A percentile compares a stretch with the other conserved stretches of the same genome.
phyloP scores from a whole-genome alignment of 2,329 filamentous ascomycete species.

The Emergomyces orientalis region DNA sequence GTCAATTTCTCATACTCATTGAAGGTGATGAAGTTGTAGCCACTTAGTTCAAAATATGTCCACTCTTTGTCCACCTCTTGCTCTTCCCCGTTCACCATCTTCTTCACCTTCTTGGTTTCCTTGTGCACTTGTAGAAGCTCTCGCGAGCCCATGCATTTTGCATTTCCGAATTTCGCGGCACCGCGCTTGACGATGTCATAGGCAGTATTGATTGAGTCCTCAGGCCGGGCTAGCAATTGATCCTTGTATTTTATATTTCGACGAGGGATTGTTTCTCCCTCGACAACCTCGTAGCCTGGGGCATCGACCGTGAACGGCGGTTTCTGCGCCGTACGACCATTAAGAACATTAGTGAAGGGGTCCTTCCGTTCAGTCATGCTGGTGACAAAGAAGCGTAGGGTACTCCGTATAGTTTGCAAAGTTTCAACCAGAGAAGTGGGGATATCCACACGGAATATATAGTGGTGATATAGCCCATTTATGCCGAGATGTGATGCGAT shows the following conservation, averaged over 20 bases:
- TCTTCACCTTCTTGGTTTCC: conserved; percentile 82
- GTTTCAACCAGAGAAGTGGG: not conserved
- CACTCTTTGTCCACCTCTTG: conserved; percentile 79
- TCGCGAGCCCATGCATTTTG: conserved; percentile 59
- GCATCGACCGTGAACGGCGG: conserved; percentile 56
- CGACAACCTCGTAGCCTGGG: conserved; percentile 55
- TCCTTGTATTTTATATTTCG: conserved; percentile 63
- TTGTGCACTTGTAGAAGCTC: conserved; percentile 66
- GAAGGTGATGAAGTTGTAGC: conserved; percentile 68
- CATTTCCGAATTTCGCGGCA: conserved; percentile 52
- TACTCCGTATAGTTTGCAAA: not conserved
- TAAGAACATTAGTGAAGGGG: not conserved
- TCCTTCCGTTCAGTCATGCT: not conserved
- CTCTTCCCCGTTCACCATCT: conserved; percentile 71
- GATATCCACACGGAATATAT: not conserved
- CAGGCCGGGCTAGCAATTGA: conserved; percentile 55
- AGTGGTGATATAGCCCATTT: not conserved
- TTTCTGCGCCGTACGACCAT: not conserved
- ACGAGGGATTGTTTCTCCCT: conserved; percentile 76
- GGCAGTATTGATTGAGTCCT: conserved; percentile 61
- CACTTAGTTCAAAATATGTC: conserved; percentile 76
- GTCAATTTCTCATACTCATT: conserved; percentile 64
- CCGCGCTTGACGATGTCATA: conserved; percentile 68
- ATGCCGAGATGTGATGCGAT: not conserved
- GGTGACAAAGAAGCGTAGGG: not conserved